A percentile compares a stretch with the other conserved stretches of the same genome.
phyloP scores from a whole-genome alignment of 306 rosid species.

The Chamaecrista fasciculata region DNA sequence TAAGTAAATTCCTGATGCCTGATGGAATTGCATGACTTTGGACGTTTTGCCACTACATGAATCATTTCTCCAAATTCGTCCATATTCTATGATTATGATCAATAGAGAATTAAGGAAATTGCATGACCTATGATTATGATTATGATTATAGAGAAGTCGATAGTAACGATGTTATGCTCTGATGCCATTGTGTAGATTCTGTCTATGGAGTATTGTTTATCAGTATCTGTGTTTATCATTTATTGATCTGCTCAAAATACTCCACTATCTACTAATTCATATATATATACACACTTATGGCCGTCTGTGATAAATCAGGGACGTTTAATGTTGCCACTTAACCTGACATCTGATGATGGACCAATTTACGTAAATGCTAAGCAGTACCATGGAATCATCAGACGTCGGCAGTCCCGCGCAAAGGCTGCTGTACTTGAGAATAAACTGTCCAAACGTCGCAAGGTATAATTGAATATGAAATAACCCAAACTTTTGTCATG shows the following conservation, averaged over 20 bases:
- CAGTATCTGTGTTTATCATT: too few relatives aligned
- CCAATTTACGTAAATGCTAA: slow-evolving; percentile 84
- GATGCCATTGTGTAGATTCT: background rate
- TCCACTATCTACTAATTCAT: slow-evolving; percentile 27
- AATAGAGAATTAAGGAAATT: too few relatives aligned
- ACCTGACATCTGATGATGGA: slow-evolving; percentile 60
- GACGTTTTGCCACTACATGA: background rate
- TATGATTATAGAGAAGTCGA: background rate
- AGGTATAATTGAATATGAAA: slow-evolving; percentile 41
- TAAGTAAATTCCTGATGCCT: background rate
- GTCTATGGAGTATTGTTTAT: background rate
- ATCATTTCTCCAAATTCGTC: background rate
- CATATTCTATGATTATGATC: too few relatives aligned
- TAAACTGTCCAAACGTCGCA: slow-evolving; percentile 44
- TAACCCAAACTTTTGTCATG: background rate
- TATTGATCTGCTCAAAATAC: background rate
- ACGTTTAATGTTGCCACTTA: slow-evolving; percentile 72
- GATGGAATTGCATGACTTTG: background rate
- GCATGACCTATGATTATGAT: too few relatives aligned
- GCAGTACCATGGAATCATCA: slow-evolving; percentile 78
- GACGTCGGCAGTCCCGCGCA: slow-evolving; percentile 78
- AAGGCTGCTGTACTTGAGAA: slow-evolving; percentile 63
- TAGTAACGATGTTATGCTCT: background rate
- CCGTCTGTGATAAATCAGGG: slow-evolving; percentile 47
- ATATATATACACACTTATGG: too few relatives aligned